Evolutionary conservation across 768 basidiomycete species (phyloP), one percentile per base, ranked within the genome.

Genomic region (Calocybe cyanea): DNA sequence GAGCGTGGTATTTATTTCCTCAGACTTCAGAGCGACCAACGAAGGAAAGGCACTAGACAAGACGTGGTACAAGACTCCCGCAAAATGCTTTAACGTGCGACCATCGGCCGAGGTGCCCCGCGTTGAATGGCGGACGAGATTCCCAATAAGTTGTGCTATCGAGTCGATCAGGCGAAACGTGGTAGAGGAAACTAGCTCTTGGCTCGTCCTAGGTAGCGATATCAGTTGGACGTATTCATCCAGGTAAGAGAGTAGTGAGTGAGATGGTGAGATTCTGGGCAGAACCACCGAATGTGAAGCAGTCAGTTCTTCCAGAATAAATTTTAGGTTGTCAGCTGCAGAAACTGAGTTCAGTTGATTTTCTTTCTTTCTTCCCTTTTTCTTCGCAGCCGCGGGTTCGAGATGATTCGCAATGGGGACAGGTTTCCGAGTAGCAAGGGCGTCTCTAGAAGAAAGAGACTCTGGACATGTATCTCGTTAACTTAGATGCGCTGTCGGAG

Each of bases 111-210:
- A 15, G 14, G 18, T 6, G 24, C 31, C 33, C 3, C 31, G 19
- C 4, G 33, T n/a, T 28, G 21, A 30, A n/a, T 10, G 40, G 11
- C 17, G 44, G 4, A 56, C n/a, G 20, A 58, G 24, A 44, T 24
- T 35, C 39, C 40, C 37, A 18, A 47, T 52, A 45, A 46, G 35
- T 38, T 38, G 43, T 15, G 53, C 56, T 45, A 68, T 31, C 4
- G 62, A 58, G 31, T 67, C 60, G 9, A 70, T 45, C 15, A 57
- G 52, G 7, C 65, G 67, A 18, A 53, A 50, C 24, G 62, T 61
- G 13, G 57, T 60, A 23, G 65, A 59, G 15, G 63, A 32, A 24
- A 70, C 55, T 6, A 62, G 49, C 3, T 50, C 52, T 38, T 49
- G 43, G 35, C 61, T 60, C 40, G 58, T 50, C 15, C 50, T 49